Percentiles rank a stretch among this genome's conserved stretches.
Conservation (phyloP, 805 yeast species). For the Wickerhamomyces tratensis region DNA sequence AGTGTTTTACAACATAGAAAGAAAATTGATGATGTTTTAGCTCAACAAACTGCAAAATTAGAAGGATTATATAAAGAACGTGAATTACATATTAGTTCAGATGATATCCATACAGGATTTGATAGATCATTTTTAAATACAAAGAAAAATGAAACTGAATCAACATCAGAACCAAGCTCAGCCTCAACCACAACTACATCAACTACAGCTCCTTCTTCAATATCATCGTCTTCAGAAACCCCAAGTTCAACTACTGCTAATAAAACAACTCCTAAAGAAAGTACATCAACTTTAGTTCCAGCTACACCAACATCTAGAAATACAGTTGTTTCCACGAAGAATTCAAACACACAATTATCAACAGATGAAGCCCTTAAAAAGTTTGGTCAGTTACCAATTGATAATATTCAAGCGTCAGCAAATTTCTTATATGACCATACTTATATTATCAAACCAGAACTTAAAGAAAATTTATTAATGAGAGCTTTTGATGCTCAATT, state of each 20-base stretch:
- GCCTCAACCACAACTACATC: constrained; percentile 20
- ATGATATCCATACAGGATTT: constrained; percentile 87
- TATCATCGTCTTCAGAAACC: too few species aligned
- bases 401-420: constrained; percentile 40
- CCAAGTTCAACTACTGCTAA: too few species aligned
- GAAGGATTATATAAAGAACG: constrained; percentile 63
- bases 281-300: too few species aligned
- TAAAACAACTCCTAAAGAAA: too few species aligned
- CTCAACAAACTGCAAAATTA: constrained; percentile 56
- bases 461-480: constrained; percentile 89
- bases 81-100: constrained; percentile 69
- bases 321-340: too few species aligned
- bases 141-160: constrained; percentile 20
- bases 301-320: too few species aligned
- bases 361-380: constrained; percentile 3
- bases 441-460: constrained; percentile 66
- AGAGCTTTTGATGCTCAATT: constrained; percentile 81
- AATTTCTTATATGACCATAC: constrained; percentile 44
- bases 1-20: constrained; percentile 47
- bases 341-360: too few species aligned
- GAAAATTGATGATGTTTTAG: constrained; percentile 59
- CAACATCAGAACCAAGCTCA: constrained; percentile 12
- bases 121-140: constrained; percentile 74
- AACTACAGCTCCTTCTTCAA: constrained; percentile 9
- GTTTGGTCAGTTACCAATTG: constrained; percentile 48